Base-by-base conservation (phyloP, 768 basidiomycete genomes). In the Porphyrellus cyaneotinctus region DNA sequence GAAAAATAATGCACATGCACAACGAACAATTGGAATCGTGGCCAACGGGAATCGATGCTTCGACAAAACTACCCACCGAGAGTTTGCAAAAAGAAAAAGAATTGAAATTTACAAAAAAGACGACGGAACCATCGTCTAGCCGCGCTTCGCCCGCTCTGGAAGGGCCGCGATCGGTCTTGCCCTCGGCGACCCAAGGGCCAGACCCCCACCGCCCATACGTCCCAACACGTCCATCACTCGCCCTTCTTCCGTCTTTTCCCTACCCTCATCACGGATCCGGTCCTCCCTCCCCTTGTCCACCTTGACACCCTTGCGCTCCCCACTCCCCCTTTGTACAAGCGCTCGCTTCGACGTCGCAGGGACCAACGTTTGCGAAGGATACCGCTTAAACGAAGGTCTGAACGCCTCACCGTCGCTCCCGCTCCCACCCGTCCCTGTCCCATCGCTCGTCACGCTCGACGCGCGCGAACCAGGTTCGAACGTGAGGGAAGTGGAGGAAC, bases 291-390 rank as follows among this genome's bases (percentile, higher is more conserved):
- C 17, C 47, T 44, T 58, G 32, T 49, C 30, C 20, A 51, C 23
- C 24, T 48, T 53, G 20, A 63, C 44, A 0, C 61, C 46, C 37
- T 47, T 53, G 3, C 69, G 63, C 12, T 23, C 56, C 9, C 53
- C 54, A n/a, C 64, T 17, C 1, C 52, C 41, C 12, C 70, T 66
- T 47, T 71, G 64, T 12, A 82, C 66, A 62, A 75, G 60, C 47
- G 74, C 74, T 46, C 82, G 70, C 66, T 90, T 89, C 43, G 77
- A 57, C 55, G 74, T 75, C 32, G 70, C 70, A 2, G 85, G 84
- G 2, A 76, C 87, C n/a, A 90, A 68, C 11, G 85, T 85, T 70
- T 87, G 85, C 43, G 84, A 86, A 2, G 88, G 81, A 33, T 87
- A 65, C 41, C 88, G 74, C 73, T 91, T 91, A 63, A 87, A 88